Conservation (phyloP, 2,329 filamentous ascomycete genomes). For the Pseudopyrenochaeta lycopersici region DNA sequence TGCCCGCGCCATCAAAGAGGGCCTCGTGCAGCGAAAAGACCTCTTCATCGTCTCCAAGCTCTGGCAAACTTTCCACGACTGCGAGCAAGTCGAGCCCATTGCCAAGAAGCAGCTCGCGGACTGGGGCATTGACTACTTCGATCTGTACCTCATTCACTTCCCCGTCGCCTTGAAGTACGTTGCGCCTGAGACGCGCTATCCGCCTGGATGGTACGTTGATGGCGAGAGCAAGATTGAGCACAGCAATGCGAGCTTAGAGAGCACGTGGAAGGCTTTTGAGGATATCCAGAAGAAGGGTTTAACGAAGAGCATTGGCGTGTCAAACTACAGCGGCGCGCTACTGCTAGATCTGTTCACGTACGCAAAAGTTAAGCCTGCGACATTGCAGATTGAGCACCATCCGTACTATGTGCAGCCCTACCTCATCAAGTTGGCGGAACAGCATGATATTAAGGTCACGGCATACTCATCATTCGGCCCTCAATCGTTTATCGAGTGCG, state of each 20-base stretch:
- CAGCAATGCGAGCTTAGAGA: conserved; percentile 43
- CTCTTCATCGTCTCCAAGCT: conserved; percentile 94
- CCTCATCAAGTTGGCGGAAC: conserved; percentile 44
- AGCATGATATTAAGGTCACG: conserved; percentile 45
- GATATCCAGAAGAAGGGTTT: conserved; percentile 43
- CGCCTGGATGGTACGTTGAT: conserved; percentile 48
- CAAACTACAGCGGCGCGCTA: conserved; percentile 48
- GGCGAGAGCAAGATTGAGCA: conserved; percentile 49
- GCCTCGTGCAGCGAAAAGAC: conserved; percentile 65
- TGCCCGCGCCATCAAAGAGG: conserved; percentile 50
- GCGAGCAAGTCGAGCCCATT: conserved; percentile 75
- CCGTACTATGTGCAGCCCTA: conserved; percentile 48
- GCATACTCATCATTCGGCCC: conserved; percentile 59
- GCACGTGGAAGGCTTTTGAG: conserved; percentile 55
- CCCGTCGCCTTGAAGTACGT: conserved; percentile 77
- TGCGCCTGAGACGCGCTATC: conserved; percentile 45
- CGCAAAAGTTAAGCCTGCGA: conserved; percentile 47
- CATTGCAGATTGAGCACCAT: conserved; percentile 50
- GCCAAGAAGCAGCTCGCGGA: conserved; percentile 67
- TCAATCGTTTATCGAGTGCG: conserved; percentile 47
- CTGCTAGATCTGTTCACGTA: conserved; percentile 66
- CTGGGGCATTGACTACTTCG: conserved; percentile 50
- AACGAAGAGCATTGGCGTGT: conserved; percentile 48
- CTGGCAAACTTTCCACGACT: conserved; percentile 91
- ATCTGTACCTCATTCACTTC: conserved; percentile 79